Conservation (phyloP, 148 eudicot genomes). For the Cornus kousa region DNA sequence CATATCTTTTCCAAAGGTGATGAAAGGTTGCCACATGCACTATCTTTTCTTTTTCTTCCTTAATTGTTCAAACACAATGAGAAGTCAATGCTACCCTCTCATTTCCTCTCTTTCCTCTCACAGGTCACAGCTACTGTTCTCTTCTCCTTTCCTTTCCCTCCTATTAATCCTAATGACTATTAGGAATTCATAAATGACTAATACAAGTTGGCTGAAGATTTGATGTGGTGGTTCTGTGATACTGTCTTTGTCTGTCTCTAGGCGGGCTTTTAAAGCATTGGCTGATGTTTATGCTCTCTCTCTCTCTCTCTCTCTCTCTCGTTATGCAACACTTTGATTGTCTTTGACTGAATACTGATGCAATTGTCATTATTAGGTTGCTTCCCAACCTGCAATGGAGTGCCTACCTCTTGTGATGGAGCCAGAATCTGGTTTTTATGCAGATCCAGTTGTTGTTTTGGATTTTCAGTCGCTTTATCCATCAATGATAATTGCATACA, state of each 20-base stretch:
- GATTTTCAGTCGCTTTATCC: constrained; percentile 99
- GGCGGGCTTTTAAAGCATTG: not conserved
- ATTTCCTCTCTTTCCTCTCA: no score
- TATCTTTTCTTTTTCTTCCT: no score
- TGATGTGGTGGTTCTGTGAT: not conserved
- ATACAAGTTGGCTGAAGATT: not conserved
- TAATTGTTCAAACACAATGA: no score
- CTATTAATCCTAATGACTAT: not conserved
- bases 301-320: not conserved
- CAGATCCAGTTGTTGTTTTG: constrained; percentile 96
- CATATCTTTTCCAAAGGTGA: no score
- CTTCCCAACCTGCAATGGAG: constrained; percentile 98
- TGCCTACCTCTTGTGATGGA: constrained; percentile 99
- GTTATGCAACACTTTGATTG: not conserved
- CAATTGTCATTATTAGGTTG: constrained; percentile 54
- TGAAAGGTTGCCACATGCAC: no score
- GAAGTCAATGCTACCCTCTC: no score
- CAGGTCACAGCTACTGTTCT: no score
- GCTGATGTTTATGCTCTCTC: constrained; percentile 3
- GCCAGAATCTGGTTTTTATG: constrained; percentile 96
- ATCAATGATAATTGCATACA: constrained; percentile 96
- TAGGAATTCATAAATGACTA: not conserved
- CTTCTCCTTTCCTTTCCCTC: no score
- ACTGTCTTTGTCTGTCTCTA: not conserved
- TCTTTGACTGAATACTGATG: constrained; percentile 2